Conservation (phyloP, 2,329 filamentous ascomycete genomes). For the Exophiala sp. region DNA sequence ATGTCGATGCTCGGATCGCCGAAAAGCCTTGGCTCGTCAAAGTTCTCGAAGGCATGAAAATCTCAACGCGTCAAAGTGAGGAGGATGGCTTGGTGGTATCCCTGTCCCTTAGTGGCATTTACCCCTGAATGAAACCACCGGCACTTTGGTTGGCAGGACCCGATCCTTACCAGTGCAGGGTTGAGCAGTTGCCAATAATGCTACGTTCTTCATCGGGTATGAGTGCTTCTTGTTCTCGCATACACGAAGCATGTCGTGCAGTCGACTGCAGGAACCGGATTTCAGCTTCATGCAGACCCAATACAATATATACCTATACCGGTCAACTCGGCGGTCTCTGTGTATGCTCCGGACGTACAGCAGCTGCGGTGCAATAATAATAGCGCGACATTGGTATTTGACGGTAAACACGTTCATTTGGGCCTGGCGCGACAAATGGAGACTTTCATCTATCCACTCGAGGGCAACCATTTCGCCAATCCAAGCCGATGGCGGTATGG, state of each 20-base stretch:
- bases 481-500: conserved; percentile 7
- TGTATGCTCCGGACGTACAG: neutral
- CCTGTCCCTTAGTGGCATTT: neutral
- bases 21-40: neutral
- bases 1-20: neutral
- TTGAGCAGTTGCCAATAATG: too few species aligned
- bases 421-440: conserved; percentile 12
- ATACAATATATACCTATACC: too few species aligned
- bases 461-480: conserved; percentile 8
- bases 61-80: neutral
- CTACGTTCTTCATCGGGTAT: too few species aligned
- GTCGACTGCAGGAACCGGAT: too few species aligned
- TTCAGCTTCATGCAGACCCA: too few species aligned
- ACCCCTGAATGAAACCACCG: neutral
- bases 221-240: too few species aligned
- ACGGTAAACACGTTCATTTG: neutral
- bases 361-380: conserved; percentile 4
- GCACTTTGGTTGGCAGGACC: neutral
- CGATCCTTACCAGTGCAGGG: neutral
- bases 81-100: neutral
- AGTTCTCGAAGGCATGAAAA: neutral
- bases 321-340: too few species aligned
- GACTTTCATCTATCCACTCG: conserved; percentile 11
- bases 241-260: too few species aligned
- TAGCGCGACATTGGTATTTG: neutral